Conservation (phyloP, 2,329 filamentous ascomycete genomes). For the Pleoardoris graminearum region DNA sequence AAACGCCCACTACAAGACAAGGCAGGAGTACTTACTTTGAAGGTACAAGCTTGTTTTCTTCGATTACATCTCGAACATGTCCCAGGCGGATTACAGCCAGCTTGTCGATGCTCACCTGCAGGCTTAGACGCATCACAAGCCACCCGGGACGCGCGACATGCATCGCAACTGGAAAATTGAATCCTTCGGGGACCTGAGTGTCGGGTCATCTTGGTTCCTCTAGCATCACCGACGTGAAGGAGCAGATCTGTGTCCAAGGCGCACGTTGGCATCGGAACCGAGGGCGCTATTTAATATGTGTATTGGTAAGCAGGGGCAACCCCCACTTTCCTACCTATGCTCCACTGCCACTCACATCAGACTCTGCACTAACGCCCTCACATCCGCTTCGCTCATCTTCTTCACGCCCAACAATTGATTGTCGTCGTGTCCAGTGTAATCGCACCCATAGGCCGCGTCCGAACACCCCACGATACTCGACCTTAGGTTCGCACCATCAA, state of each 20-base stretch:
- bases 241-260: too few relatives aligned
- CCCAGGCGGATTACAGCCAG: neutral
- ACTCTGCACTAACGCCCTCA: neutral
- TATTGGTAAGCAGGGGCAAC: neutral
- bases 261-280: too few relatives aligned
- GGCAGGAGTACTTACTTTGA: too few relatives aligned
- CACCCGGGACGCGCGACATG: constrained; percentile 16
- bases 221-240: too few relatives aligned
- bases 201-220: neutral
- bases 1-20: too few relatives aligned
- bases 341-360: neutral
- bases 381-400: neutral
- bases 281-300: neutral
- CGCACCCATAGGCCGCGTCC: constrained; percentile 34
- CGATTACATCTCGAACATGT: neutral
- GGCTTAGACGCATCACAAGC: constrained; percentile 17
- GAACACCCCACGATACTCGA: constrained; percentile 26
- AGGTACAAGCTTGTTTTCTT: neutral
- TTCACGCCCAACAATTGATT: constrained; percentile 41
- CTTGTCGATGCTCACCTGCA: neutral
- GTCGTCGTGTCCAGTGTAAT: constrained; percentile 39
- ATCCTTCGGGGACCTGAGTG: constrained; percentile 5
- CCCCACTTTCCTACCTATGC: neutral
- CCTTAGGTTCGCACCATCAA: constrained; percentile 23
- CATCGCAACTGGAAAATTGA: constrained; percentile 20